Evolutionary conservation across 1,284 basidiomycete genomes (phyloP), one percentile per base, ranked within the genome.

Genomic region (Sporisorium iseilematis-ciliati): DNA sequence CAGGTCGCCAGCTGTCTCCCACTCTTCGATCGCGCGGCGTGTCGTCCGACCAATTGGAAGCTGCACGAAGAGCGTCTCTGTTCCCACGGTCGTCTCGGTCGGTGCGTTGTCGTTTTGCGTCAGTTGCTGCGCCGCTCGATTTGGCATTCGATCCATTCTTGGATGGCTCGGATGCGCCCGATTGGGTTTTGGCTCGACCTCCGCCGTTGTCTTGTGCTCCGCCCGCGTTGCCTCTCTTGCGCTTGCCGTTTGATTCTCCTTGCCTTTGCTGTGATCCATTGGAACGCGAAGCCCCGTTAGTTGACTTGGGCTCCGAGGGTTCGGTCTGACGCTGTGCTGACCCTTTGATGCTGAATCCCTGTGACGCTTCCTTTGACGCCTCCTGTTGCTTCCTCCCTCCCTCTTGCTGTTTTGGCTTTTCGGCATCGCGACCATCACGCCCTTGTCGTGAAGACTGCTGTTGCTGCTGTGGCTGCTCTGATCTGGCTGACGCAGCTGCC

Each of bases 341-440:
- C 8, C 71, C 71, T 33, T 74, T 74, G 62, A 74, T 74, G 54
- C 71, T 74, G 26, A 74, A 54, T 0, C 71, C 71, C 20, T 74
- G 71, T 18, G 38, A 20, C 41, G 41, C 2, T 16, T 23, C 43
- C 21, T 23, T 18, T 0, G 57, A 33, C 10, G 25, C 7, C 2
- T 53, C 56, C 26, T 57, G 43, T 21, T 42, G 50, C 35, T 46
- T 63, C 16, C 53, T 41, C 8, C 31, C 41, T 8, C 21, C 23
- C 7, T 59, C 64, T 43, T 53, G 50, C 43, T 45, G 35, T 18
- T 23, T 58, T 20, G 16, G n/a, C 40, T 35, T 35, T 7, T 41
- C 53, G 2, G 38, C 35, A 46, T 52, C 50, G 18, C 53, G 57
- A 2, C 51, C 31, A 7, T 18, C 50, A 10, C 55, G 41, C 16